Conservation (phyloP, 108 stramenopile genomes). For the Cyclotella cryptica region DNA sequence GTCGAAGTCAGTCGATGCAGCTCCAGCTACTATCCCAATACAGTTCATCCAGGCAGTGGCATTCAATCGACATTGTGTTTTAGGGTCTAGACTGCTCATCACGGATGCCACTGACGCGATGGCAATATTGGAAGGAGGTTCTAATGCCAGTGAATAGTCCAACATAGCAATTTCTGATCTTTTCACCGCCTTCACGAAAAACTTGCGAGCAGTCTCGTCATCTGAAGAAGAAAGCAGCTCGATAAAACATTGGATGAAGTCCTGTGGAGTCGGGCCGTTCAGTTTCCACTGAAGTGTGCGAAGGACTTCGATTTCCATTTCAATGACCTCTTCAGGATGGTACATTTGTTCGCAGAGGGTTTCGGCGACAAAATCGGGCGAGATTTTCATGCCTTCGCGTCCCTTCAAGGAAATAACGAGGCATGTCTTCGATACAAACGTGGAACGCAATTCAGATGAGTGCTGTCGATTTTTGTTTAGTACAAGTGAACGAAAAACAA, state of each 20-base stretch:
- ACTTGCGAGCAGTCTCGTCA: not conserved
- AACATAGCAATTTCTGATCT: conserved; percentile 1
- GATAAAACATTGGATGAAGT: conserved; percentile 1
- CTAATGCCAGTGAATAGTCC: not conserved
- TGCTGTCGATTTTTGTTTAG: not conserved
- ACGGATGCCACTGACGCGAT: not conserved
- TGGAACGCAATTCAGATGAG: not conserved
- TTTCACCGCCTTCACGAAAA: not conserved
- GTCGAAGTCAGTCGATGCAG: not conserved
- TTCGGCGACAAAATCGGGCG: not conserved
- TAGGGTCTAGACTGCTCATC: not conserved
- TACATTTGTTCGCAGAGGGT: not conserved
- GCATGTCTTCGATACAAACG: not conserved
- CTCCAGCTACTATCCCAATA: not conserved
- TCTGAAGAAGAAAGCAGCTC: not conserved
- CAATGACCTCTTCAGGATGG: not conserved
- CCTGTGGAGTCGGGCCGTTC: conserved; percentile 3
- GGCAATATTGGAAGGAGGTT: not conserved
- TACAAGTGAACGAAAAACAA: not conserved
- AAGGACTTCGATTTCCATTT: not conserved
- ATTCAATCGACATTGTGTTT: not conserved
- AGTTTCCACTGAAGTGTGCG: not conserved
- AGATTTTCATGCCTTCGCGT: conserved; percentile 1
- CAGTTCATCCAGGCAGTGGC: not conserved
- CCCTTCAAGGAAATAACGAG: not conserved